Base-by-base conservation (phyloP, 2,329 filamentous ascomycete genomes). In the Trichoderma aggressivum region DNA sequence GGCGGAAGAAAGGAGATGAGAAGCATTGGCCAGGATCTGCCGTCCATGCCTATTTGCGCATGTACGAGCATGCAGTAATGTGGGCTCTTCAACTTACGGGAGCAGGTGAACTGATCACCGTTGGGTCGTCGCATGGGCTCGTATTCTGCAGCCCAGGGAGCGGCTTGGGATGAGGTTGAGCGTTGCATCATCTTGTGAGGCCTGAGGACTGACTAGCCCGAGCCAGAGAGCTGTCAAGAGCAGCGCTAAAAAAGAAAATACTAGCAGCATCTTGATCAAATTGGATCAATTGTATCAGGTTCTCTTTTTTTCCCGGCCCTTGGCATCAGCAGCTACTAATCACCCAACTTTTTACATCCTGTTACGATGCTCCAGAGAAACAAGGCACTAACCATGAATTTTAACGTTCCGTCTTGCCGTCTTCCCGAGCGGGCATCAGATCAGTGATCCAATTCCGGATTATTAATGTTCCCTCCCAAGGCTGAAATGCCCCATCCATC, bases 51-150 rank as follows among this genome's bases (percentile, higher is more conserved):
- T 39, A 61, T 61, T 26, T 43, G 32, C 53, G 30, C 26, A n/a
- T 43, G 32, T 32, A 39, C 62, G 26, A 28, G 47, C 59, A 70
- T 43, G 32, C 39, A 34, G 18, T 70, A 30, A 30, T 58, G 67
- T 70, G 67, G 67, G 59, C 67, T 70, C 30, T 16, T 16, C 7
- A 18, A 28, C 39, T 53, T 50, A 12, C 39, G 66, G 18, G 30
- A 28, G 30, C 30, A 60, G 62, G 30, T 53, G 70, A 50, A 55
- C 50, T 61, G 70, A 66, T 69, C 66, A n/a, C 62, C 61, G 62
- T 61, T 71, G 62, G 70, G 64, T 21, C 28, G 32, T 28, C 18
- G 18, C 60, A 71, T 47, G 65, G 65, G 30, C 65, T 59, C 65
- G 65, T 60, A 68, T 58, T 66, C 30, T 26, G 56, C 32, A 69